A percentile compares a stretch with the other conserved stretches of the same genome.
Conservation (phyloP, 192 early-diverging fungal species). For the Spizellomyces punctatus region DNA sequence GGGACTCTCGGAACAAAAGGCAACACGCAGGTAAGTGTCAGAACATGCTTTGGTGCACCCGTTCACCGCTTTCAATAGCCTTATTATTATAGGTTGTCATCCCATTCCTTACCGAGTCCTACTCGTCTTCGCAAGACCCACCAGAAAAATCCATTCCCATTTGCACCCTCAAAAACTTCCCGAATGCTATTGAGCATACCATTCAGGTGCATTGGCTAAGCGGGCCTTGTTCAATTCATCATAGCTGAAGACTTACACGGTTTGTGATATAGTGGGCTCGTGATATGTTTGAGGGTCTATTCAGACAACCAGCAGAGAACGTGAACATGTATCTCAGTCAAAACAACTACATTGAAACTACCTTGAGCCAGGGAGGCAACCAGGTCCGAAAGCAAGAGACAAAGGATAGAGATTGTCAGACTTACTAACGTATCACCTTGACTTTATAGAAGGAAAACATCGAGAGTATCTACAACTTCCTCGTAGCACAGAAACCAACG, state of each 20-base stretch:
- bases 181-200: slow-evolving; percentile 91
- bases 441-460: slow-evolving; percentile 65
- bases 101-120: slow-evolving; percentile 95
- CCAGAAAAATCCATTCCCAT: slow-evolving; percentile 97
- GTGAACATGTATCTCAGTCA: slow-evolving; percentile 92
- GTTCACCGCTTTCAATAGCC: background rate
- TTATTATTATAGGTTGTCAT: slow-evolving; percentile 62
- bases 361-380: slow-evolving; percentile 76
- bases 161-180: slow-evolving; percentile 98
- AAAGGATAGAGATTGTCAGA: background rate
- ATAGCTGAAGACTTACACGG: slow-evolving; percentile 35
- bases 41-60: background rate
- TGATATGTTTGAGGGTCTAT: slow-evolving; percentile 94
- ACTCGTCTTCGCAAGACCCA: slow-evolving; percentile 97
- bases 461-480: slow-evolving; percentile 70
- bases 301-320: slow-evolving; percentile 89
- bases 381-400: slow-evolving; percentile 6
- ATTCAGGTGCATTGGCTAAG: slow-evolving; percentile 41
- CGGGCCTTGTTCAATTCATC: background rate
- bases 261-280: slow-evolving; percentile 74
- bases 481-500: slow-evolving; percentile 77
- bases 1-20: slow-evolving; percentile 99
- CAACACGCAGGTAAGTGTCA: slow-evolving; percentile 81
- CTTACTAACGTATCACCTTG: slow-evolving; percentile 20
- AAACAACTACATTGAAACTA: slow-evolving; percentile 76